Evolutionary conservation across 1,139 yeast genomes (phyloP).

Genomic region (Debaryomycetaceae sp.): DNA sequence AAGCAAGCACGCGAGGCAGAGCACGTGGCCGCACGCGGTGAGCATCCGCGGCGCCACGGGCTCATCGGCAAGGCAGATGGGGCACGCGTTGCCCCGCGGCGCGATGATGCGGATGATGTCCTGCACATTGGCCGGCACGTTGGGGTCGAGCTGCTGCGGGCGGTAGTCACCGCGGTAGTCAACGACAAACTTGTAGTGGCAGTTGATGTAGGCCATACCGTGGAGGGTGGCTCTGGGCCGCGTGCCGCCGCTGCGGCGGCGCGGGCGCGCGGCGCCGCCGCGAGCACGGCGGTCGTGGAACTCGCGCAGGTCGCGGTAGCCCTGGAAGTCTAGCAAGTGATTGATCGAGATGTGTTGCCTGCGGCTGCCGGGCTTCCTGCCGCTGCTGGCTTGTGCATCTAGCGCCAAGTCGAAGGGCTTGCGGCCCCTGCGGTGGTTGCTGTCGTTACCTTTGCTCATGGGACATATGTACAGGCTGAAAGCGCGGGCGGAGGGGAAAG

Average conservation of each 20-base stretch:
- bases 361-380: slow-evolving; percentile 17
- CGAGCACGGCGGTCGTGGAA: slow-evolving; percentile 21
- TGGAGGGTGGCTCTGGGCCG: slow-evolving; percentile 38
- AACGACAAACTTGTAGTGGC: slow-evolving; percentile 79
- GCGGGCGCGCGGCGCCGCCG: slow-evolving; percentile 7
- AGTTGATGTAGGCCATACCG: slow-evolving; percentile 77
- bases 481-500: no score
- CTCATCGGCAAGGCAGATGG: slow-evolving; percentile 82
- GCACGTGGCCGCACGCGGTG: slow-evolving; percentile 81
- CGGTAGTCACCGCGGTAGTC: slow-evolving; percentile 54
- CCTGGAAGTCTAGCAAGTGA: slow-evolving; percentile 59
- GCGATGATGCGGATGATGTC: slow-evolving; percentile 68
- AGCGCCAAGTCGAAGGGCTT: neutral
- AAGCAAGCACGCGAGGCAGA: slow-evolving; percentile 78
- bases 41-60: slow-evolving; percentile 94
- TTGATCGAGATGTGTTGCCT: slow-evolving; percentile 59
- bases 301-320: slow-evolving; percentile 49
- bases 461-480: no score
- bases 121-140: slow-evolving; percentile 59
- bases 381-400: slow-evolving; percentile 11
- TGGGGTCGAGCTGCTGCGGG: slow-evolving; percentile 66
- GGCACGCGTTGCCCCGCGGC: slow-evolving; percentile 77
- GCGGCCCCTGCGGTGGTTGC: neutral
- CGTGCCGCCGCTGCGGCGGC: slow-evolving; percentile 2
- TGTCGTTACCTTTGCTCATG: no score